phyloP scores from a whole-genome alignment of 176 grass and related monocot genomes.

The sorghum (Sorghum bicolor) region DNA sequence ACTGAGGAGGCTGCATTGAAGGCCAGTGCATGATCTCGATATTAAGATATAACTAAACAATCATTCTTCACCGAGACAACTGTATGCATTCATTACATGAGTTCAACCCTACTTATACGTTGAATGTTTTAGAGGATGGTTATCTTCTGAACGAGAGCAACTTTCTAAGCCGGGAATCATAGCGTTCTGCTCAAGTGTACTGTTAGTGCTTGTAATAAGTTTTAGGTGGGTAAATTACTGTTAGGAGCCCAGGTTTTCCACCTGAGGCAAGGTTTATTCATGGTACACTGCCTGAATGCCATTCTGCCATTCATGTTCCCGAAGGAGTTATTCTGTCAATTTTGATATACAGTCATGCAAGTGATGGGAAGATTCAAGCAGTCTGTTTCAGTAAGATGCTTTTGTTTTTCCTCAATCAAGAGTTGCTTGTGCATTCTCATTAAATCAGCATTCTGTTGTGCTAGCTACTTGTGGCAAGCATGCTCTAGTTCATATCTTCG shows the following conservation, averaged over 20 bases:
- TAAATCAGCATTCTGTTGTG: neutral
- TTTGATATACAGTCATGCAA: neutral
- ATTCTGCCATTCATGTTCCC: neutral
- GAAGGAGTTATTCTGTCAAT: neutral
- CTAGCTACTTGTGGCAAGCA: neutral
- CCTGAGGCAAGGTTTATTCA: neutral
- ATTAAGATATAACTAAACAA: conserved; percentile 1
- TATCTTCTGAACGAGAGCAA: conserved; percentile 30
- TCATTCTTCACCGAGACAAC: conserved; percentile 20
- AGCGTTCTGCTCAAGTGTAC: conserved; percentile 16
- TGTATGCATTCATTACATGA: conserved; percentile 20
- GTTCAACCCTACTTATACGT: conserved; percentile 28
- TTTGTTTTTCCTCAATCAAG: neutral
- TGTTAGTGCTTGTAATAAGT: conserved; percentile 34
- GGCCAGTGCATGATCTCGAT: conserved; percentile 27
- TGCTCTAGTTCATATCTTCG: neutral
- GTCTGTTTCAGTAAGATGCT: neutral
- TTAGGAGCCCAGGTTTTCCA: neutral
- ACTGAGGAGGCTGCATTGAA: neutral
- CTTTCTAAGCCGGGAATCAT: conserved; percentile 29
- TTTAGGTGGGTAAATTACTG: neutral
- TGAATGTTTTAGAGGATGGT: conserved; percentile 28
- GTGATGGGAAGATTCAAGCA: neutral
- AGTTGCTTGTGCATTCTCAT: neutral
- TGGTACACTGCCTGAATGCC: neutral